phyloP scores from a whole-genome alignment of 306 rosid genomes.

The Datisca glomerata region DNA sequence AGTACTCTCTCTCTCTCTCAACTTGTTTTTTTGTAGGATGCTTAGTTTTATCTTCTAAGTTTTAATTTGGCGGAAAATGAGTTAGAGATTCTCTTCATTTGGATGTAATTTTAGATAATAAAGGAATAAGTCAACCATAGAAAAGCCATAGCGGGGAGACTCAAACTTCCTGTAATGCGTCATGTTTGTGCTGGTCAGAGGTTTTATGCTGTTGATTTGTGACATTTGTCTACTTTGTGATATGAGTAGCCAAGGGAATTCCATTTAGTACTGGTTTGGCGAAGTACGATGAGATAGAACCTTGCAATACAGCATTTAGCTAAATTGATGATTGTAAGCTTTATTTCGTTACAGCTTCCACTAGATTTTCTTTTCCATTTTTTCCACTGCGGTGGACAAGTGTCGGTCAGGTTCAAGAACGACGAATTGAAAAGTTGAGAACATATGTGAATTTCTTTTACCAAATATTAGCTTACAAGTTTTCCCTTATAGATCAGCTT shows the following conservation, averaged over 20 bases:
- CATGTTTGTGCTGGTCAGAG: no score
- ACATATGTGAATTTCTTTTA: not conserved
- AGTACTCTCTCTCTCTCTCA: conserved; percentile 1
- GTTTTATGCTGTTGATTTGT: no score
- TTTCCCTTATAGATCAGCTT: no score
- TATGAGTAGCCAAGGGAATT: no score
- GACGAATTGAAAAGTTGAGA: no score
- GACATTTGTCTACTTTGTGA: no score
- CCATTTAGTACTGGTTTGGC: no score
- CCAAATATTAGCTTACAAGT: not conserved
- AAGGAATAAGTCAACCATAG: not conserved
- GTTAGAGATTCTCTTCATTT: not conserved
- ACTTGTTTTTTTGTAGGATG: not conserved
- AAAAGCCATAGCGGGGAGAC: no score
- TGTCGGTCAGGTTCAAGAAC: no score
- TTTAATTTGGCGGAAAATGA: not conserved
- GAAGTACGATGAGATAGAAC: not conserved
- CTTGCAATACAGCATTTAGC: not conserved
- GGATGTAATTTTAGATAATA: not conserved
- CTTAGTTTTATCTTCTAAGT: not conserved
- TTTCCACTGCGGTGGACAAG: no score
- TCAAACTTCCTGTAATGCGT: no score
- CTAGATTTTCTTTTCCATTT: not conserved
- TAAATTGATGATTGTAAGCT: not conserved
- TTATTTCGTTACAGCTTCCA: not conserved